Evolutionary conservation across 2,329 filamentous ascomycete species (phyloP), one percentile per base, ranked within the genome.

Genomic region (Colletotrichum falcatum): DNA sequence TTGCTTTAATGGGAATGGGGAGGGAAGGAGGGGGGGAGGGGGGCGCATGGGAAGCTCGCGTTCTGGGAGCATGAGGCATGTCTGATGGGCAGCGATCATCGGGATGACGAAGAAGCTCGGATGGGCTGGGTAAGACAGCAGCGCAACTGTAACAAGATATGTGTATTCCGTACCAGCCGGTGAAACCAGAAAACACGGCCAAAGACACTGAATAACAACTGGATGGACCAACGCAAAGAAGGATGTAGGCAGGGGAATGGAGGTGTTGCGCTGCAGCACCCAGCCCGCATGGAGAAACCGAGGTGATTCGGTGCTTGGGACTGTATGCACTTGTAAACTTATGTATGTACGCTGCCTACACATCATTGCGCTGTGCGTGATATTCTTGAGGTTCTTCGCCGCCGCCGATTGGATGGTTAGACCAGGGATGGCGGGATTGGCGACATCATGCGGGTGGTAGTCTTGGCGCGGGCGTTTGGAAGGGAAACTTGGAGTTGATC

Each of bases 391-490:
- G 48, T 49, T 53, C 26, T 49, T 53, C 26, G 35, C 30, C 30
- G 61, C 30, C 56, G 61, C 61, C 70, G 49, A 72, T 72, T 70
- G 70, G 70, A 20, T 39, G n/a, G 18, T 46, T 35, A 46, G 20
- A 44, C 48, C 46, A 72, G 66, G 66, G 56, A 70, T 70, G 70
- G 66, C 49, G 61, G 44, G 61, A 62, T 53, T 18, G 56, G 61
- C 70, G 58, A 66, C 56, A 70, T 72, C 66, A 72, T 72, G 70
- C 61, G 70, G 66, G 61, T 39, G 35, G 66, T 51, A 55, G 42
- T 28, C 70, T 72, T 72, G 70, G 66, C 66, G 70, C 66, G 70
- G 70, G 70, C 66, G 70, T 70, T 66, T 70, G 55, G 28, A 48
- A 46, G 53, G 42, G 26, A 20, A 5, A 48, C 39, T 69, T 54